phyloP scores from a whole-genome alignment of 805 yeast genomes.

The Monosporozyma aerobia region DNA sequence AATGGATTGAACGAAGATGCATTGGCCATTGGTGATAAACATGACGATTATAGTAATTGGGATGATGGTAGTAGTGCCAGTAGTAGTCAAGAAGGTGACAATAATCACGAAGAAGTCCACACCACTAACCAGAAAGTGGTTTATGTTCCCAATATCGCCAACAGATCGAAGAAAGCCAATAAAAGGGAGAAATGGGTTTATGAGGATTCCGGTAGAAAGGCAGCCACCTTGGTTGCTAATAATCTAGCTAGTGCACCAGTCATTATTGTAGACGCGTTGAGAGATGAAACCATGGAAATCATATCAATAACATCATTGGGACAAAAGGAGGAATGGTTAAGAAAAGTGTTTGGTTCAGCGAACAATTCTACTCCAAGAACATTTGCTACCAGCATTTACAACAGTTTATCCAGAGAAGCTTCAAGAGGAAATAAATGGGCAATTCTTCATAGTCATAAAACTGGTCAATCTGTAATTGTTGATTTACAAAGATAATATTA shows the following conservation, averaged over 20 bases:
- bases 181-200: conserved; percentile 68
- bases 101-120: conserved; percentile 7
- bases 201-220: conserved; percentile 63
- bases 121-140: conserved; percentile 42
- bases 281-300: conserved; percentile 80
- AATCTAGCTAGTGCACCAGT: conserved; percentile 60
- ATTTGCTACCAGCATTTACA: conserved; percentile 65
- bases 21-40: conserved; percentile 12
- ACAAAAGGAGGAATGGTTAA: conserved; percentile 66
- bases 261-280: conserved; percentile 61
- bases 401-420: conserved; percentile 64
- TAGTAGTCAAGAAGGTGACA: conserved; percentile 22
- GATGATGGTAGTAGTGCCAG: conserved; percentile 26
- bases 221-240: conserved; percentile 45
- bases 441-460: conserved; percentile 66
- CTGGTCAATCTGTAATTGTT: conserved; percentile 58
- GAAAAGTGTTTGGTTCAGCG: conserved; percentile 68
- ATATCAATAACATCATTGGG: conserved; percentile 66
- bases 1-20: conserved; percentile 8
- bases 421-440: conserved; percentile 67
- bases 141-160: conserved; percentile 71
- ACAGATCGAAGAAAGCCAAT: conserved; percentile 65
- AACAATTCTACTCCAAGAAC: conserved; percentile 75
- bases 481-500: conserved; percentile 48
- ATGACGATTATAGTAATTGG: conserved; percentile 21